Conservation (phyloP, 179 eudicot species). For the Beta lomatogona region DNA sequence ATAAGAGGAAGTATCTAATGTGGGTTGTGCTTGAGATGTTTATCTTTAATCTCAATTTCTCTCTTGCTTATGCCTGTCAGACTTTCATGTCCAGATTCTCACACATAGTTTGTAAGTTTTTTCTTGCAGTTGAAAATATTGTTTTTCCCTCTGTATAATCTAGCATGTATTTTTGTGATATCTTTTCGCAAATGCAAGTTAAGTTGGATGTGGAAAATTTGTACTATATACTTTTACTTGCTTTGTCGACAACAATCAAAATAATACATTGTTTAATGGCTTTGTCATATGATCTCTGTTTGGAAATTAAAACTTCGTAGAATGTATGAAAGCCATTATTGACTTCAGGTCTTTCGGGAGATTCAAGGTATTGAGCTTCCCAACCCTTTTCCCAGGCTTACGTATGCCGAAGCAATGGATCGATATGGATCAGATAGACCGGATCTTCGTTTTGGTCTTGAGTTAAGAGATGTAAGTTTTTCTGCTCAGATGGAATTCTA, state of each 20-base stretch:
- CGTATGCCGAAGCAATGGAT: constrained; percentile 90
- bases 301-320: constrained; percentile 7
- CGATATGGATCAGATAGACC: constrained; percentile 97
- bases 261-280: not conserved
- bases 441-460: constrained; percentile 90
- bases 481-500: not conserved
- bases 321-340: constrained; percentile 12
- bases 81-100: not conserved
- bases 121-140: not conserved
- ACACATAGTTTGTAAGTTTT: not conserved
- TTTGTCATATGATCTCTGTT: not conserved
- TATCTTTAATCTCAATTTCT: not conserved
- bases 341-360: constrained; percentile 81
- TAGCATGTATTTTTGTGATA: not conserved
- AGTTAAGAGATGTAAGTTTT: constrained; percentile 71
- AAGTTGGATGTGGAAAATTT: not conserved
- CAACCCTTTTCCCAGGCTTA: constrained; percentile 88
- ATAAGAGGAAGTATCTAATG: not conserved
- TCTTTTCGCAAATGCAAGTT: not conserved
- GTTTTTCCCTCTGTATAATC: not conserved
- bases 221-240: not conserved
- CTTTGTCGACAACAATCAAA: not conserved
- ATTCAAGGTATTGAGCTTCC: constrained; percentile 86
- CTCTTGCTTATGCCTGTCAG: not conserved
- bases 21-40: not conserved